These are phyloP conservation scores for Peribolospora kevripleyi DNA, from an alignment of 768 basidiomycete species.

Conservation along the genomic window DNA sequence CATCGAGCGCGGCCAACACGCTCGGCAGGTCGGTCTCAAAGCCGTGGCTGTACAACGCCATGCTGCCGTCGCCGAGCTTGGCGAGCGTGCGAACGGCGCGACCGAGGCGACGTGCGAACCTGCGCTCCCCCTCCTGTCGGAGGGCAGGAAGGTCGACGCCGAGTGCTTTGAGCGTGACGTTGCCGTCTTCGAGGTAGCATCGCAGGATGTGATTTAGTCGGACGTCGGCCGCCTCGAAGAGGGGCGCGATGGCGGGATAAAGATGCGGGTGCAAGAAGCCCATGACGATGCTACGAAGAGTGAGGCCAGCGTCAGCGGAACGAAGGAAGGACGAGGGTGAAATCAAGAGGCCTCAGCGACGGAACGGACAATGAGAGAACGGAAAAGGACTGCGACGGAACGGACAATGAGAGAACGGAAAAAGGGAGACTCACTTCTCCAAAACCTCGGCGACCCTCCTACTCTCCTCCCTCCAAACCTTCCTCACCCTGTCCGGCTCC, in stretches of 20 bases:
- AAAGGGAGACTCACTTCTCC: constrained; percentile 5
- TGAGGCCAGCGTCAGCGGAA: too few relatives aligned
- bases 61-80: neutral
- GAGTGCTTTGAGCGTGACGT: constrained; percentile 1
- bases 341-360: neutral
- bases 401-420: neutral
- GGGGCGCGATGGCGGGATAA: constrained; percentile 4
- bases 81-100: constrained; percentile 2
- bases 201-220: constrained; percentile 3
- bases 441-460: constrained; percentile 1
- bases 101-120: neutral
- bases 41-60: constrained; percentile 3
- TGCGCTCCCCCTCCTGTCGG: neutral
- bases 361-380: neutral
- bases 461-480: neutral
- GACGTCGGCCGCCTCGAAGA: neutral
- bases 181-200: neutral
- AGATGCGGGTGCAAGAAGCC: constrained; percentile 5
- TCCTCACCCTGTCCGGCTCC: too few relatives aligned
- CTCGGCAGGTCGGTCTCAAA: neutral
- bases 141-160: constrained; percentile 1
- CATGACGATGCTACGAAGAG: constrained; percentile 3
- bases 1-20: neutral
- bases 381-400: neutral
- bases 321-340: too few relatives aligned